These are phyloP conservation scores for Sordariomycetes sp. DNA, from an alignment of 2,329 filamentous ascomycete species.

Conservation along the genomic window DNA sequence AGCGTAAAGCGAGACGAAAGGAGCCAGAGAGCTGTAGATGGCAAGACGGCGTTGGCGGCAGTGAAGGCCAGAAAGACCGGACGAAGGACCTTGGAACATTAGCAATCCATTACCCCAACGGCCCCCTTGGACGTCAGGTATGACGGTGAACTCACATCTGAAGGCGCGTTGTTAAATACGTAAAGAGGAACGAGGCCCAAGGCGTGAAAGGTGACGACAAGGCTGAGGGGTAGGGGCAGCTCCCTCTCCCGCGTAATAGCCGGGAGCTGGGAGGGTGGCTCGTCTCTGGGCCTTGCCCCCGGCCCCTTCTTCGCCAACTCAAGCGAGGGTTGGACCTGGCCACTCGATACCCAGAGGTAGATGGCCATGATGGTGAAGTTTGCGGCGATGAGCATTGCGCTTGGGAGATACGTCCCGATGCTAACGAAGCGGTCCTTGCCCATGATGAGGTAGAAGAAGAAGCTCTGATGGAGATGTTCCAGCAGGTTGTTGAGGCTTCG, in stretches of 20 bases:
- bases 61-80: constrained; percentile 46
- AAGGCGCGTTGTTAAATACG: constrained; percentile 65
- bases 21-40: constrained; percentile 39
- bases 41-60: constrained; percentile 38
- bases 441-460: constrained; percentile 97
- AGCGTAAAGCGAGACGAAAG: constrained; percentile 38
- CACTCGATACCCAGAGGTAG: constrained; percentile 84
- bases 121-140: background rate
- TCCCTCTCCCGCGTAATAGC: constrained; percentile 40
- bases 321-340: constrained; percentile 23
- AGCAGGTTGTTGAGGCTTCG: constrained; percentile 91
- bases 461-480: constrained; percentile 95
- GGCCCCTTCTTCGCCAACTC: background rate
- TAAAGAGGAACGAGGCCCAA: constrained; percentile 71
- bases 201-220: constrained; percentile 63
- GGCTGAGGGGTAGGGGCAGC: constrained; percentile 57
- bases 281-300: background rate
- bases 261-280: background rate
- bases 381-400: constrained; percentile 89
- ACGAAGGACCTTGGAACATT: constrained; percentile 36
- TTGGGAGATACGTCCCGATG: constrained; percentile 93
- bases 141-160: constrained; percentile 37
- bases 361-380: constrained; percentile 96
- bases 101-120: background rate
- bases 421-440: constrained; percentile 87